A percentile compares a stretch with the other conserved stretches of the same genome.
phyloP scores from a whole-genome alignment of 768 basidiomycete species.

The Rhodosporidiobolus odoratus region DNA sequence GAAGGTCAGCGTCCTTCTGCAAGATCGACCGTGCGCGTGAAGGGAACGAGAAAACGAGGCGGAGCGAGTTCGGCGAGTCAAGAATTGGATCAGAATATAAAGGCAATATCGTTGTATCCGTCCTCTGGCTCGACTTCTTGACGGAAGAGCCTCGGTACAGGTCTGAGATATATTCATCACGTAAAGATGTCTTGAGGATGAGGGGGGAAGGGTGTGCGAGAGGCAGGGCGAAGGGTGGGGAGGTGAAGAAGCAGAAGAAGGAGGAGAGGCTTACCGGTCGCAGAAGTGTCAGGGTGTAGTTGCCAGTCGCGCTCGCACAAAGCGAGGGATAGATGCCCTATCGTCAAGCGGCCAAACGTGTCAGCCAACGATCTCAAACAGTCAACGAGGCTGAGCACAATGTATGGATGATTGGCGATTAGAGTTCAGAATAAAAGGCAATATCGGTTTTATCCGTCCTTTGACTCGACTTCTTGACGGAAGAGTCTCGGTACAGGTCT shows the following conservation, averaged over 20 bases:
- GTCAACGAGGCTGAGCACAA: too few species aligned
- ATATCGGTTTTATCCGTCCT: slow-evolving; percentile 27
- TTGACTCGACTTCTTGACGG: slow-evolving; percentile 1
- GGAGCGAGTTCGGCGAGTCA: too few species aligned
- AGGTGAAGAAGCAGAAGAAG: neutral
- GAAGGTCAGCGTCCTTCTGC: too few species aligned
- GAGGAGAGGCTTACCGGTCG: neutral
- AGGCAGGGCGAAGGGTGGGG: neutral
- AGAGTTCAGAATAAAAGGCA: slow-evolving; percentile 15
- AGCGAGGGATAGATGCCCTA: neutral
- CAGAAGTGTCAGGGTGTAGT: neutral
- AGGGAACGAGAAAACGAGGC: too few species aligned
- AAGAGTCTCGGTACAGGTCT: slow-evolving; percentile 19
- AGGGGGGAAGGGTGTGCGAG: neutral
- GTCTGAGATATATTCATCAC: slow-evolving; percentile 32
- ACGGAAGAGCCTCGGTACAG: slow-evolving; percentile 18
- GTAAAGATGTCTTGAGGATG: too few species aligned
- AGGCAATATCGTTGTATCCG: slow-evolving; percentile 26
- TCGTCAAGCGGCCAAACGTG: neutral
- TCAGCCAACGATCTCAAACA: too few species aligned
- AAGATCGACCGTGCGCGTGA: too few species aligned
- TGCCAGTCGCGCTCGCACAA: too few species aligned
- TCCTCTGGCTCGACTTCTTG: slow-evolving; percentile 9
- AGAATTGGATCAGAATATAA: slow-evolving; percentile 20
- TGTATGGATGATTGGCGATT: neutral